Conservation (phyloP, 2,329 filamentous ascomycete species). For the Onygenales sp. region DNA sequence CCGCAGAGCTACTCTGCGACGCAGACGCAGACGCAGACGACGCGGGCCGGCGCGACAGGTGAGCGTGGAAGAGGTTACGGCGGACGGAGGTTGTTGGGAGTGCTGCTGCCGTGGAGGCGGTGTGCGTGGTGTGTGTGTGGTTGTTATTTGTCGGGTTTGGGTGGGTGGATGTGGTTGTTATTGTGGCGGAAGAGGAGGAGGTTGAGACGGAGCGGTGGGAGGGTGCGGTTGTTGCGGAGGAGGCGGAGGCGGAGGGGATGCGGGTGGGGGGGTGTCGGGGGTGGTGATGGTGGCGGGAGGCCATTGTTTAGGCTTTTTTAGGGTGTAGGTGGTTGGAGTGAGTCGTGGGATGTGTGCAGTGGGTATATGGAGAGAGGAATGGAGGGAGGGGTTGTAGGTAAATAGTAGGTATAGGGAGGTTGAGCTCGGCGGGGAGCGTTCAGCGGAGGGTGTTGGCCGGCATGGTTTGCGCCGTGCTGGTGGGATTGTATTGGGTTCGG, state of each 20-base stretch:
- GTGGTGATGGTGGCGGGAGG: not conserved
- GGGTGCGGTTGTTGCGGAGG: conserved; percentile 23
- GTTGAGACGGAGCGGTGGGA: not conserved
- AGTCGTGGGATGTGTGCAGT: too few relatives aligned
- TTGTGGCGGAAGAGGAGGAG: not conserved
- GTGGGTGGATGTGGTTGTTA: not conserved
- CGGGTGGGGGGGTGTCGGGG: conserved; percentile 10
- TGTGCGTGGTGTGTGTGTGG: not conserved
- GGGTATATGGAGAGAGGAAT: too few relatives aligned
- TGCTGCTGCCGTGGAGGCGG: too few relatives aligned
- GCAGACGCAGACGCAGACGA: conserved; percentile 20
- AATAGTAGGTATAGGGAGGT: too few relatives aligned
- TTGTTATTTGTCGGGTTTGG: not conserved
- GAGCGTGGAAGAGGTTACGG: conserved; percentile 36
- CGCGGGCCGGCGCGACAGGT: conserved; percentile 34
- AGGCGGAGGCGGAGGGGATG: conserved; percentile 32
- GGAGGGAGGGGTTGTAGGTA: too few relatives aligned
- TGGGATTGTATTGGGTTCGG: too few relatives aligned
- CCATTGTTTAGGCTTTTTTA: too few relatives aligned
- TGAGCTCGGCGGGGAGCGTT: too few relatives aligned
- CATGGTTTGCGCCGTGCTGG: too few relatives aligned
- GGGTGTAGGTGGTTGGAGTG: too few relatives aligned
- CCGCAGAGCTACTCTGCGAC: not conserved
- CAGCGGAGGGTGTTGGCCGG: too few relatives aligned
- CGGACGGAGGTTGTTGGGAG: conserved; percentile 30